Evolutionary conservation across 805 yeast genomes (phyloP), one percentile per base, ranked within the genome.

Genomic region (Nakazawaea anatomiae): DNA sequence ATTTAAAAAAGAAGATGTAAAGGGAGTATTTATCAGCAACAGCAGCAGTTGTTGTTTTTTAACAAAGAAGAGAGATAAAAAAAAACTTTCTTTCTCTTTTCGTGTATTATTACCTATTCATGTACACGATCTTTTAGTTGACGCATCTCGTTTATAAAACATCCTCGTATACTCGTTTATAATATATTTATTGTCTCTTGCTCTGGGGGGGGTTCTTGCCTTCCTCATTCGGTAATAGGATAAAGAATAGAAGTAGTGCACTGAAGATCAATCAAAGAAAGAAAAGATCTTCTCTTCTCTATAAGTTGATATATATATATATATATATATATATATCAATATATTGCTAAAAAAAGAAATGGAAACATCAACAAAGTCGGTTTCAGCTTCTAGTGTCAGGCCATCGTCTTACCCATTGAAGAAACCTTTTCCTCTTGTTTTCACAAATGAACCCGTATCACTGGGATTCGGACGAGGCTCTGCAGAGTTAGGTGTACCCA

Each of bases 381-480:
- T 11, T 5, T 50, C 53, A 11, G 53, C 49, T 5, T 27, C 43
- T 4, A 45, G 35, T 31, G 53, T 50, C 11, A 42, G 53, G 43
- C 47, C 53, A 7, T n/a, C 10, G 7, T 30, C 38, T 6, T 46
- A 51, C 12, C 78, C 82, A 6, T 18, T 51, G 10, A 46, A 50
- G 7, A 54, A 70, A 0, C 79, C 81, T 6, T 72, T 60, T 36
- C 91, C 91, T 0, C 71, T 76, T 0, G 65, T 74, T 4, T 68
- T 74, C 4, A 67, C 63, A 12, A 64, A 67, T 44, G 69, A 83
- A 11, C 70, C 71, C 31, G 75, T 87, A 30, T 74, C 83, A 18
- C 75, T 91, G 32, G 99, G 99, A 0, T 94, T 89, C 68, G 99
- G 99, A 5, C 77, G 99, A 50, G 99, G 99, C 0, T 89, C 97